Conservation (phyloP, 1,139 yeast genomes). For the Suhomyces kunorum region DNA sequence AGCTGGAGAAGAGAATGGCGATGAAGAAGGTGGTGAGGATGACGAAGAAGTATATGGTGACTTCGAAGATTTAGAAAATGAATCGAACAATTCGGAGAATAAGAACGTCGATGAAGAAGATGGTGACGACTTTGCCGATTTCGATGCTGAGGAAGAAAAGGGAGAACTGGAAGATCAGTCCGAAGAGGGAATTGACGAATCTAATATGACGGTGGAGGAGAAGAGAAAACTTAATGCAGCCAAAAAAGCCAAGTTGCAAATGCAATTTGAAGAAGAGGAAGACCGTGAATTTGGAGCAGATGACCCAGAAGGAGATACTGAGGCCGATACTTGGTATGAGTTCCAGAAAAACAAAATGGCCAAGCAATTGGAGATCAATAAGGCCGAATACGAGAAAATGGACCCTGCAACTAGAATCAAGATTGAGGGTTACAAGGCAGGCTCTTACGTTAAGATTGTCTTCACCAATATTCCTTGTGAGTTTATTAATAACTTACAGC, state of each 20-base stretch:
- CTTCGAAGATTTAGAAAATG: conserved; percentile 71
- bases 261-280: conserved; percentile 91
- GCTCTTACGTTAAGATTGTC: conserved; percentile 88
- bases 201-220: conserved; percentile 58
- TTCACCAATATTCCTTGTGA: conserved; percentile 88
- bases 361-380: conserved; percentile 91
- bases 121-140: conserved; percentile 55
- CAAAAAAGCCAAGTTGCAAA: conserved; percentile 81
- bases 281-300: conserved; percentile 74
- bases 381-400: conserved; percentile 72
- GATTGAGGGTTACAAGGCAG: conserved; percentile 92
- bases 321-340: conserved; percentile 96
- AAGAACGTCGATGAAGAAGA: conserved; percentile 23
- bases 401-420: conserved; percentile 72
- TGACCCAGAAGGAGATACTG: conserved; percentile 71
- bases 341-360: conserved; percentile 96
- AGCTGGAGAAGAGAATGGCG: conserved; percentile 39
- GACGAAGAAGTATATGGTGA: conserved; percentile 69
- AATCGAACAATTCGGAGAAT: conserved; percentile 10
- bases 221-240: conserved; percentile 81
- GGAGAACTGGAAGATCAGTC: conserved; percentile 30
- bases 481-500: conserved; percentile 82
- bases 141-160: conserved; percentile 44
- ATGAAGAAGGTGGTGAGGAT: conserved; percentile 38
- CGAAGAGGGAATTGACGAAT: conserved; percentile 36